Percentiles rank a stretch among this genome's conserved stretches.
These are phyloP conservation scores for Corylus heterophylla DNA, from an alignment of 306 rosid genomes.

Conservation along the genomic window DNA sequence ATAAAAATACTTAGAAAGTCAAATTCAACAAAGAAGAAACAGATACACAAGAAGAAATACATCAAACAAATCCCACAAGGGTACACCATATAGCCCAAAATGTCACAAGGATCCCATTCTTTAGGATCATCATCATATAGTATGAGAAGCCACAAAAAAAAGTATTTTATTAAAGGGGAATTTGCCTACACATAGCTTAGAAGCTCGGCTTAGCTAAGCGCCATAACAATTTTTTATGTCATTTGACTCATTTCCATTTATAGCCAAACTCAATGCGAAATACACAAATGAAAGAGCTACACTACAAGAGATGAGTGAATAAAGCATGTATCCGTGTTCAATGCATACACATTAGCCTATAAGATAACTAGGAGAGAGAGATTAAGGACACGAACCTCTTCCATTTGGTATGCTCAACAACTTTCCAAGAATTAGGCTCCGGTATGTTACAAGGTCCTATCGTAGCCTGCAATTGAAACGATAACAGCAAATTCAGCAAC, in stretches of 20 bases:
- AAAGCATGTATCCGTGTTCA: neutral
- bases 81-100: neutral
- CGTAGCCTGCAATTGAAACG: conserved; percentile 64
- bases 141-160: neutral
- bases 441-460: conserved; percentile 77
- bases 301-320: neutral
- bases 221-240: no score
- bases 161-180: neutral
- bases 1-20: conserved; percentile 14
- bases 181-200: neutral
- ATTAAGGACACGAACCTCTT: conserved; percentile 63
- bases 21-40: conserved; percentile 18
- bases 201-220: neutral
- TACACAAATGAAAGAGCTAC: neutral
- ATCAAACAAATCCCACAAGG: neutral
- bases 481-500: conserved; percentile 1
- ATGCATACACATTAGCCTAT: neutral
- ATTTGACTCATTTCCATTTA: neutral
- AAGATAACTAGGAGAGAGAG: conserved; percentile 13
- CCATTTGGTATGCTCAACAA: conserved; percentile 94
- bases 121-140: neutral
- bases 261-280: neutral
- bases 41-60: neutral
- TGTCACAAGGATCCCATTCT: neutral
- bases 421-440: conserved; percentile 91